A percentile compares a stretch with the other conserved stretches of the same genome.
Conservation (phyloP, 2,329 filamentous ascomycete genomes). For the Leptographium galeiforme region DNA sequence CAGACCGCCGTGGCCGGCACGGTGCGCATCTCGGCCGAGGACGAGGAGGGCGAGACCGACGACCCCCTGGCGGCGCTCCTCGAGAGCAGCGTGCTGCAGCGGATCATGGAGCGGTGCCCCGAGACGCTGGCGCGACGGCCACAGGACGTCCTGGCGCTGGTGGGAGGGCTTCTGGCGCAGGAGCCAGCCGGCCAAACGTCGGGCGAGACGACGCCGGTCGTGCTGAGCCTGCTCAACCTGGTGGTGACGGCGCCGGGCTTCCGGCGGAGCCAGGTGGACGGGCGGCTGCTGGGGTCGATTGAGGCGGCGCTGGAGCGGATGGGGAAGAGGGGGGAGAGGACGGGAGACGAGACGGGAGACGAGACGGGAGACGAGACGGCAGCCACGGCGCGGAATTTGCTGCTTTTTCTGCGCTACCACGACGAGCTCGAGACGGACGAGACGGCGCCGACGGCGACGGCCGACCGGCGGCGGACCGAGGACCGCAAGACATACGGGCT, state of each 20-base stretch:
- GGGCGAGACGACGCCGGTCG: constrained; percentile 36
- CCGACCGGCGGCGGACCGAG: constrained; percentile 37
- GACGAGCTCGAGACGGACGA: constrained; percentile 34
- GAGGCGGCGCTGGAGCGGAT: constrained; percentile 34
- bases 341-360: neutral
- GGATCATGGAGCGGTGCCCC: constrained; percentile 48
- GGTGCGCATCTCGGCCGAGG: neutral
- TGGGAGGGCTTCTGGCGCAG: constrained; percentile 43
- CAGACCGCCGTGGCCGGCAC: neutral
- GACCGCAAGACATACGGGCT: constrained; percentile 49
- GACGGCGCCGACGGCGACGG: constrained; percentile 15
- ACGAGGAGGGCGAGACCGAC: constrained; percentile 16
- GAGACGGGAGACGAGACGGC: constrained; percentile 24
- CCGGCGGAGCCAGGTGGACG: constrained; percentile 30
- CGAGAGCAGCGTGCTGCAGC: constrained; percentile 50
- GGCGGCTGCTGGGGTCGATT: constrained; percentile 28
- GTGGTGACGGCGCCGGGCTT: constrained; percentile 46
- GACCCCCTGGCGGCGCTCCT: constrained; percentile 36
- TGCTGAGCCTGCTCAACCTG: constrained; percentile 48
- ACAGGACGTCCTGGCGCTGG: constrained; percentile 49
- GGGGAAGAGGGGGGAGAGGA: constrained; percentile 18
- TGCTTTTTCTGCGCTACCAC: constrained; percentile 40
- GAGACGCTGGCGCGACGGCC: constrained; percentile 52
- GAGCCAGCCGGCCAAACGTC: constrained; percentile 2
- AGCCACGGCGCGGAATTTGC: constrained; percentile 40